Conservation (phyloP, 2,329 filamentous ascomycete species). For the Monosporascus sp. region DNA sequence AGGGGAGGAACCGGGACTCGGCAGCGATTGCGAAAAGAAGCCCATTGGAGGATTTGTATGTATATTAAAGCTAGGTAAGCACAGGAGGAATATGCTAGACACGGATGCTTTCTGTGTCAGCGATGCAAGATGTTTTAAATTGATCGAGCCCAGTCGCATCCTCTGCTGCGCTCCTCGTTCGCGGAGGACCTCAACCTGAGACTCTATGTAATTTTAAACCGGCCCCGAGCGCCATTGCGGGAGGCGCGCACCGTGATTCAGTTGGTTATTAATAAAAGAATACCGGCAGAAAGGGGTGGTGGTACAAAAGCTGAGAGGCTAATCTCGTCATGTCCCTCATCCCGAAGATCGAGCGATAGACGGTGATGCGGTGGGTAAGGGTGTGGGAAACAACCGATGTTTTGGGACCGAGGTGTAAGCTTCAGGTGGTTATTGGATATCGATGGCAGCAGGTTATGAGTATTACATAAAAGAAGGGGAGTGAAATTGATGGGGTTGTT, state of each 20-base stretch:
- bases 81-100: not conserved
- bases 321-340: slow-evolving; percentile 23
- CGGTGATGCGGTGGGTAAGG: not conserved
- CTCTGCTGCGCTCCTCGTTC: too few relatives aligned
- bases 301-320: slow-evolving; percentile 15
- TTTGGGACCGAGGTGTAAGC: slow-evolving; percentile 22
- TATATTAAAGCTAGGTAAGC: not conserved
- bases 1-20: not conserved
- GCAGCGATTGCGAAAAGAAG: not conserved
- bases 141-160: too few relatives aligned
- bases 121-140: too few relatives aligned
- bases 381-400: slow-evolving; percentile 22
- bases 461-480: slow-evolving; percentile 11
- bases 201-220: too few relatives aligned
- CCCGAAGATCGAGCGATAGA: slow-evolving; percentile 23
- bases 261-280: not conserved
- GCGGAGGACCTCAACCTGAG: too few relatives aligned
- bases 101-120: too few relatives aligned
- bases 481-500: slow-evolving; percentile 12
- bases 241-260: not conserved
- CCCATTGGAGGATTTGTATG: not conserved
- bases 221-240: too few relatives aligned
- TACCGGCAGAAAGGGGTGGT: not conserved
- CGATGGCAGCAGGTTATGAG: not conserved
- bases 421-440: slow-evolving; percentile 7